These are phyloP conservation scores for Microbotryum saponariae DNA, from an alignment of 1,284 basidiomycete species.

Conservation along the genomic window DNA sequence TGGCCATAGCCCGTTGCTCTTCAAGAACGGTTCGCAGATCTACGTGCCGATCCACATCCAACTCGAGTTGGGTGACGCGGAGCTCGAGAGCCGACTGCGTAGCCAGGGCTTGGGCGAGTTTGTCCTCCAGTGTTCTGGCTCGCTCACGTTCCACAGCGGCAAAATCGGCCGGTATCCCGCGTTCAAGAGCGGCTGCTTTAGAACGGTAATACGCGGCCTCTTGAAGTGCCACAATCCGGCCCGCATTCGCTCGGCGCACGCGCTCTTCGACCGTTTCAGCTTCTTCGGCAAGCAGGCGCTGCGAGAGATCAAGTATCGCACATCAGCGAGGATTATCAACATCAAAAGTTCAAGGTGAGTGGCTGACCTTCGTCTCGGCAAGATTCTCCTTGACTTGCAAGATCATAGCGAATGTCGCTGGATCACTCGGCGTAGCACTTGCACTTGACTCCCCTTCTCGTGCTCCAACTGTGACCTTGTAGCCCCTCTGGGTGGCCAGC, in stretches of 20 bases:
- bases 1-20: constrained; percentile 68
- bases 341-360: constrained; percentile 12
- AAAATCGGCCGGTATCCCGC: constrained; percentile 57
- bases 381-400: constrained; percentile 83
- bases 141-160: constrained; percentile 73
- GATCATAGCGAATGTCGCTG: constrained; percentile 40
- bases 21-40: constrained; percentile 62
- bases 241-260: constrained; percentile 69
- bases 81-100: constrained; percentile 66
- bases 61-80: constrained; percentile 60
- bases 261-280: constrained; percentile 68
- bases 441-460: constrained; percentile 33
- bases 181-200: constrained; percentile 79
- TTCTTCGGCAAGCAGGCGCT: constrained; percentile 67
- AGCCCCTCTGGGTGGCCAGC: constrained; percentile 29
- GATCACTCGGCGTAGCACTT: not conserved
- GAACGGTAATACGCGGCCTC: constrained; percentile 96
- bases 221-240: constrained; percentile 72
- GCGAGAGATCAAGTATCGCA: constrained; percentile 10
- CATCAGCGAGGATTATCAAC: constrained; percentile 12
- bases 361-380: constrained; percentile 72
- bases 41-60: constrained; percentile 33
- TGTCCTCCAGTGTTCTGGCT: constrained; percentile 67
- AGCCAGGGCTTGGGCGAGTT: constrained; percentile 62
- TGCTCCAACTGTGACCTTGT: constrained; percentile 20